Evolutionary conservation across 768 basidiomycete species (phyloP).

Genomic region (Omphalotus guepiniiformis): DNA sequence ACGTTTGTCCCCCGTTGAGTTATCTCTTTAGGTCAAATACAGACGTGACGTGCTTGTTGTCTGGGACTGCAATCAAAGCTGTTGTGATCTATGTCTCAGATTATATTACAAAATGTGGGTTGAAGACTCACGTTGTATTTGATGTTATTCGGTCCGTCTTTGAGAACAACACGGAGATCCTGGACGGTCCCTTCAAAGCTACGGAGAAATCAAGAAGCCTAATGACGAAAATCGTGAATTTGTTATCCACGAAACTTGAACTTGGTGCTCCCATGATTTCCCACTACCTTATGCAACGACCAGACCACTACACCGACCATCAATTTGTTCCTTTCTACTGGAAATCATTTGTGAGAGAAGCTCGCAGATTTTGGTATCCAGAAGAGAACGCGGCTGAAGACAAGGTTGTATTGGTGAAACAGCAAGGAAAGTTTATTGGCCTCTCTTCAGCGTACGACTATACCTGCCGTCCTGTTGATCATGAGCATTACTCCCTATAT

Average conservation of each 20-base stretch:
- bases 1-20: not conserved
- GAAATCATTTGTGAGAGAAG: conserved; percentile 11
- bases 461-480: conserved; percentile 9
- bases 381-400: not conserved
- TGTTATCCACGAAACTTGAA: conserved; percentile 11
- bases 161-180: not conserved
- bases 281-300: not conserved
- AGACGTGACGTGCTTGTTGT: conserved; percentile 19
- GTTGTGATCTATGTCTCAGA: conserved; percentile 23
- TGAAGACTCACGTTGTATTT: conserved; percentile 23
- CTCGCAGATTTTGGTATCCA: not conserved
- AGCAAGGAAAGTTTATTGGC: not conserved
- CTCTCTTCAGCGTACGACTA: conserved; percentile 12
- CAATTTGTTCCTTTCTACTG: conserved; percentile 16
- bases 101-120: conserved; percentile 23
- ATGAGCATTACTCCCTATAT: conserved; percentile 10
- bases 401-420: conserved; percentile 5
- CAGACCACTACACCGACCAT: conserved; percentile 19
- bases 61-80: conserved; percentile 22
- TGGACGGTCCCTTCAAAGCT: conserved; percentile 4
- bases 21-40: conserved; percentile 11
- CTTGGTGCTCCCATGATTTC: not conserved
- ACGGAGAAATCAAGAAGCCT: conserved; percentile 12
- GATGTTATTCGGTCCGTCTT: conserved; percentile 15
- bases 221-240: conserved; percentile 17